phyloP scores from a whole-genome alignment of 2,329 filamentous ascomycete species.

The Ophiostoma australiae region DNA sequence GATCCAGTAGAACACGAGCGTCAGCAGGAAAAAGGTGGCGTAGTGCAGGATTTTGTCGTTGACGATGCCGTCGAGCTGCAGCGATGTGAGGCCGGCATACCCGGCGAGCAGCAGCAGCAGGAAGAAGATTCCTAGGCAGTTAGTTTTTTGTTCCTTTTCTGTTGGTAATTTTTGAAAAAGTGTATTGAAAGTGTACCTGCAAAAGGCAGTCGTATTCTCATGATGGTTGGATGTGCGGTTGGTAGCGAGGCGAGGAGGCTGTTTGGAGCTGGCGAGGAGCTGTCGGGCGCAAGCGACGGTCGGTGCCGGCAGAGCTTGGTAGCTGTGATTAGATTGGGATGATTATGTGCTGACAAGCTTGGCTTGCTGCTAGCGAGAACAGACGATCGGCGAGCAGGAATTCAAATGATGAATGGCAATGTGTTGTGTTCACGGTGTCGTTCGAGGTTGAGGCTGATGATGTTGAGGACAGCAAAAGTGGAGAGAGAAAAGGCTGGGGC shows the following conservation, averaged over 20 bases:
- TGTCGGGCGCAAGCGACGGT: background rate
- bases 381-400: background rate
- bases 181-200: conserved; percentile 53
- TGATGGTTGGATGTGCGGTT: conserved; percentile 34
- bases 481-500: conserved; percentile 10
- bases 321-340: background rate
- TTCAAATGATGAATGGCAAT: too few species aligned
- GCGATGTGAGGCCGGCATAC: conserved; percentile 70
- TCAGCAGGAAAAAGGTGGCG: conserved; percentile 84
- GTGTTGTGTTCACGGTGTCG: too few species aligned
- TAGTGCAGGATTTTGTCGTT: conserved; percentile 90
- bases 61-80: conserved; percentile 54
- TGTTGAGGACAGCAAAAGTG: conserved; percentile 4
- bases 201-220: conserved; percentile 85
- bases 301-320: background rate
- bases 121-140: conserved; percentile 57
- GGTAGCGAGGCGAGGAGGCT: conserved; percentile 23
- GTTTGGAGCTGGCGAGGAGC: background rate
- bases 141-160: background rate
- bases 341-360: too few species aligned
- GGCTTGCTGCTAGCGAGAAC: background rate
- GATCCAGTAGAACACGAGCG: conserved; percentile 91
- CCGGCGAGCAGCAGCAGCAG: conserved; percentile 68
- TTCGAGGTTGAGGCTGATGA: background rate
- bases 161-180: background rate